Evolutionary conservation across 2,329 filamentous ascomycete species (phyloP).

Genomic region (Fusarium decemcellulare): DNA sequence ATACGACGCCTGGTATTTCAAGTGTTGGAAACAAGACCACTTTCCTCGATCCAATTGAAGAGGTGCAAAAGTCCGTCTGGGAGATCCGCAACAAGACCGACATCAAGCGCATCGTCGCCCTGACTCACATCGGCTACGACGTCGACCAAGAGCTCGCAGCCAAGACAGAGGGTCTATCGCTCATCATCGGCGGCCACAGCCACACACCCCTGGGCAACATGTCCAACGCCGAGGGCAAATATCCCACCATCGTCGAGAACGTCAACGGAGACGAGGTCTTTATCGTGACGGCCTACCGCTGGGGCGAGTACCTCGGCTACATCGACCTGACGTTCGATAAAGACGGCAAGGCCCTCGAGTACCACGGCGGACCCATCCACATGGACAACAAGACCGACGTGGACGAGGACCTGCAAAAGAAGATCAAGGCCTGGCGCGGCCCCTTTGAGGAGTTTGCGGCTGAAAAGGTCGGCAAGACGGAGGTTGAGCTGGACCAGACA

Average conservation of each 20-base stretch:
- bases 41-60: constrained; percentile 70
- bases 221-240: constrained; percentile 69
- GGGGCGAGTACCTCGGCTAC: constrained; percentile 78
- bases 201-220: constrained; percentile 73
- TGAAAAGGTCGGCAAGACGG: constrained; percentile 68
- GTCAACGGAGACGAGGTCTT: constrained; percentile 76
- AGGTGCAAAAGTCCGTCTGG: constrained; percentile 74
- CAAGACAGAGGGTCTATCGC: constrained; percentile 73
- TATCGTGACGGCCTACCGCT: constrained; percentile 76
- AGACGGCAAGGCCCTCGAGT: constrained; percentile 72
- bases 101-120: constrained; percentile 74
- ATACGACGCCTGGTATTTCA: constrained; percentile 70
- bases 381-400: constrained; percentile 72
- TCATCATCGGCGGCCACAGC: constrained; percentile 76
- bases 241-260: constrained; percentile 75
- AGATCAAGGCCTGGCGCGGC: constrained; percentile 70
- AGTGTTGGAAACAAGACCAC: constrained; percentile 70
- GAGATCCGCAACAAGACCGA: constrained; percentile 73
- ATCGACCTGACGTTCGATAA: constrained; percentile 76
- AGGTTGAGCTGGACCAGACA: constrained; percentile 71
- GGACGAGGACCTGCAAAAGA: constrained; percentile 68
- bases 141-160: constrained; percentile 73
- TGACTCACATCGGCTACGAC: constrained; percentile 78
- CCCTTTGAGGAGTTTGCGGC: constrained; percentile 73
- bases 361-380: constrained; percentile 75